Evolutionary conservation across 2,329 filamentous ascomycete species (phyloP).

Genomic region (Fusarium albosuccineum): DNA sequence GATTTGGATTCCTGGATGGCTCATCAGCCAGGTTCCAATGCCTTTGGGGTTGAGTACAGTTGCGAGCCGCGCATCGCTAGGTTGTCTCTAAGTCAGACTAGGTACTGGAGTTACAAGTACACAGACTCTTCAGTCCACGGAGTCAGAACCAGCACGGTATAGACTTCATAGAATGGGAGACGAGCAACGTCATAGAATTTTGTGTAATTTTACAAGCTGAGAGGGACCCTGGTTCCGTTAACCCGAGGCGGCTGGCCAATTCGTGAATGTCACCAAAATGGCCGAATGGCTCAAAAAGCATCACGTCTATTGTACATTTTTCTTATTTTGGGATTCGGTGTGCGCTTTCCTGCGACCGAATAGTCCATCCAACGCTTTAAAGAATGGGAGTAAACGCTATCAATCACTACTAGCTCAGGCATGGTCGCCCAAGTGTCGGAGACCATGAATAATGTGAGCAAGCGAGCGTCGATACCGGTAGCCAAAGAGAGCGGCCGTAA

Average conservation of each 20-base stretch:
- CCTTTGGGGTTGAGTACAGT: too few relatives aligned
- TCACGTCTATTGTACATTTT: constrained; percentile 30
- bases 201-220: background rate
- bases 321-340: background rate
- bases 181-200: background rate
- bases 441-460: constrained; percentile 30
- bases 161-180: background rate
- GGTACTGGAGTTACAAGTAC: too few relatives aligned
- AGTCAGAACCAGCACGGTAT: background rate
- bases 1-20: too few relatives aligned
- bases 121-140: too few relatives aligned
- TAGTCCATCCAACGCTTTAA: background rate
- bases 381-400: background rate
- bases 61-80: too few relatives aligned
- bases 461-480: constrained; percentile 48
- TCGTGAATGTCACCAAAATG: background rate
- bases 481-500: constrained; percentile 41
- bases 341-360: constrained; percentile 15
- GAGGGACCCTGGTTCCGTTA: constrained; percentile 18
- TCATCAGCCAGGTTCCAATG: too few relatives aligned
- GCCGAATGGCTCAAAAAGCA: background rate
- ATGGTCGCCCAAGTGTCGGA: constrained; percentile 29
- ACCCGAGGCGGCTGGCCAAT: constrained; percentile 15
- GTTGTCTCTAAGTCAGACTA: too few relatives aligned
- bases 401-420: background rate